These are phyloP conservation scores for Talaromyces liani DNA, from an alignment of 495 filamentous ascomycete species.

Conservation along the genomic window DNA sequence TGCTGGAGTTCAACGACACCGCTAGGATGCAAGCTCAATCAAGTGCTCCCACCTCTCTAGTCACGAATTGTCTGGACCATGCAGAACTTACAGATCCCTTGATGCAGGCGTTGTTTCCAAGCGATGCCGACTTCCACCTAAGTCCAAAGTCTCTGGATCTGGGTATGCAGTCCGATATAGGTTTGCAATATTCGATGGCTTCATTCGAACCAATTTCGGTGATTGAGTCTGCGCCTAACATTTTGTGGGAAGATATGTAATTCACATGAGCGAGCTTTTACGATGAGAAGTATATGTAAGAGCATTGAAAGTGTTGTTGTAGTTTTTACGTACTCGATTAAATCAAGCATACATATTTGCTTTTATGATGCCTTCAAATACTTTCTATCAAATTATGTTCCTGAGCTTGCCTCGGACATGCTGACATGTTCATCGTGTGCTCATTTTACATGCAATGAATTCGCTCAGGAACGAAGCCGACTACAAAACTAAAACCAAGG, in stretches of 20 bases:
- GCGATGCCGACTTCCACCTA: neutral
- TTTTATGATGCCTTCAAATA: neutral
- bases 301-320: no score
- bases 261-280: no score
- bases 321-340: neutral
- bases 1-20: neutral
- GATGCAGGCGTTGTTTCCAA: neutral
- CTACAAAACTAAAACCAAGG: neutral
- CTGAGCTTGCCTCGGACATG: neutral
- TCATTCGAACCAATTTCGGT: neutral
- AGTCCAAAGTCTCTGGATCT: neutral
- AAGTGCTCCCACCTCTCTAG: neutral
- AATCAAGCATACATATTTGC: neutral
- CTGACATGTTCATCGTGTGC: neutral
- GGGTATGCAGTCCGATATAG: neutral
- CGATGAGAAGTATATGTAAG: no score
- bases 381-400: no score
- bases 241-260: neutral
- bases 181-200: neutral
- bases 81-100: neutral
- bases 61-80: neutral
- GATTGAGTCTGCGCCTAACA: neutral
- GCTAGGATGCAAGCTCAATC: neutral
- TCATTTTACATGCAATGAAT: neutral
- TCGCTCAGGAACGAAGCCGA: neutral